phyloP scores from a whole-genome alignment of 148 eudicot genomes.

The Beta vulgaris region DNA sequence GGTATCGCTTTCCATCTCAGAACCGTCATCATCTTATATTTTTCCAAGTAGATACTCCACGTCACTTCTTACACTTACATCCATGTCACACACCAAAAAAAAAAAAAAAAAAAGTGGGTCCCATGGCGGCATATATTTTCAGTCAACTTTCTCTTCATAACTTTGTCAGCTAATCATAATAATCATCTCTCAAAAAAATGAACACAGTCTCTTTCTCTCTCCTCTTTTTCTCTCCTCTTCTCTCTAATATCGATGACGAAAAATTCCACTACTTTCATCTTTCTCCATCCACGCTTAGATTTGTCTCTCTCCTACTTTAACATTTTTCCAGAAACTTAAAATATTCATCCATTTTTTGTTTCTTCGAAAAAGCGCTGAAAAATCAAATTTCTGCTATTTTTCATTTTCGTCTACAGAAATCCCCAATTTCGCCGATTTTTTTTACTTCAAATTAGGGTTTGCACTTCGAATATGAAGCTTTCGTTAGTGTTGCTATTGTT shows the following conservation, averaged over 20 bases:
- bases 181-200: conserved; percentile 6
- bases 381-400: not conserved
- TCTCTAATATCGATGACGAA: not conserved
- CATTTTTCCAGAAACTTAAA: not conserved
- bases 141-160: conserved; percentile 16
- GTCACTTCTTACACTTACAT: too few relatives aligned
- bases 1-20: too few relatives aligned
- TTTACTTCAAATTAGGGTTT: not conserved
- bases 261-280: not conserved
- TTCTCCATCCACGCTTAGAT: not conserved
- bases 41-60: too few relatives aligned
- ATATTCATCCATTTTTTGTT: not conserved
- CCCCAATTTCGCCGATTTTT: not conserved
- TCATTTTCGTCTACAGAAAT: not conserved
- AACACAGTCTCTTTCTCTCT: not conserved
- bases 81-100: not conserved
- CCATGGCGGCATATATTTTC: conserved; percentile 9
- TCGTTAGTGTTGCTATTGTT: not conserved
- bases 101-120: conserved; percentile 2
- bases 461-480: not conserved
- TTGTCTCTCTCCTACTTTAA: not conserved
- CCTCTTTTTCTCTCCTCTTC: too few relatives aligned
- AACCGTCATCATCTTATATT: too few relatives aligned
- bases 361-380: not conserved
- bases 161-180: conserved; percentile 18